Base-by-base conservation (phyloP, 441 rosid species). In the Populus tomentosa region DNA sequence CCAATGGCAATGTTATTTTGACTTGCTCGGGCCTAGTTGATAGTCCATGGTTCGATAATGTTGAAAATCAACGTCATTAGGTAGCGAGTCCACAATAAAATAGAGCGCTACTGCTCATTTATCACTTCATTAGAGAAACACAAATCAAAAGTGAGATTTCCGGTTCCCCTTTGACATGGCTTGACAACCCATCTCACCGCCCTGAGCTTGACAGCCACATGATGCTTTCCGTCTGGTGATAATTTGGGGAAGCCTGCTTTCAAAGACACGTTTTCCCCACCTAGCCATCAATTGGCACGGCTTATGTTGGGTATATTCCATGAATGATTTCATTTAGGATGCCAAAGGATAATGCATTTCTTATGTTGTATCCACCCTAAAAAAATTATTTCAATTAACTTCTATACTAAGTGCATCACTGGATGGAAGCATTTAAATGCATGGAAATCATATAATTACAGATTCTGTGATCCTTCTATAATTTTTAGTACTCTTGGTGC, bases 11-110 rank as follows among this genome's bases (percentile, higher is more conserved):
- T 3, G 14, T 10, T 32, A 14, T 30, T 59, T 67, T 67, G 61
- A 56, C 35, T 56, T 5, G 11, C n/a, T 77, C 67, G 78, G 79
- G 79, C 74, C 70, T 62, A 21, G 36, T 9, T 9, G 23, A 10
- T 56, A 28, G 63, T 11, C 73, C 46, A 10, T 21, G 2, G 53
- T 32, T 28, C 8, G 30, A 36, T 11, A 14, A 33, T 10, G 62
- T 16, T 63, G 32, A 40, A 63, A 30, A 20, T 14, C 21, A 20
- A 36, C 14, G 26, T 62, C 65, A 62, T 21, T 1, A 23, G 65
- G 65, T 10, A 62, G 56, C 56, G 56, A 14, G 56, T 46, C 56
- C 20, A 46, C 56, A 14, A 4, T 14, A 46, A 14, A 33, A 46
- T 14, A 46, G 20, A 13, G 56, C 65, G 11, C 28, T 62, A 4